Conservation (phyloP, 2,329 filamentous ascomycete genomes). For the Rutstroemia sp. region DNA sequence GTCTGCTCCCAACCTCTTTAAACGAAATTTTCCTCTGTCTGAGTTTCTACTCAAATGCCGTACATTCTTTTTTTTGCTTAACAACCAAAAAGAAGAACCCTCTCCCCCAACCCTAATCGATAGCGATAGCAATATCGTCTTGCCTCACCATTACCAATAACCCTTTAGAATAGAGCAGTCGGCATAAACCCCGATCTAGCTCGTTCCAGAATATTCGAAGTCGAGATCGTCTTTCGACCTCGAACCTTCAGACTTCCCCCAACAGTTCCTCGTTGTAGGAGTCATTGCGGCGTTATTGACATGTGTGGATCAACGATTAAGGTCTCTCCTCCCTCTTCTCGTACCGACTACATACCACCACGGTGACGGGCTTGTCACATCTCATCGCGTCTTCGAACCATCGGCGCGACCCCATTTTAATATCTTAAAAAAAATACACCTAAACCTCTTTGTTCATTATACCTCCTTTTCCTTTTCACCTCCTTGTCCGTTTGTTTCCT, state of each 20-base stretch:
- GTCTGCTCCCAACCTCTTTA: no score
- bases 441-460: no score
- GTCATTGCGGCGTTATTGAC: slow-evolving; percentile 26
- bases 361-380: slow-evolving; percentile 30
- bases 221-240: slow-evolving; percentile 22
- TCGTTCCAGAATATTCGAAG: slow-evolving; percentile 24
- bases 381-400: slow-evolving; percentile 21
- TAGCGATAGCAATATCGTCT: no score
- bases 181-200: slow-evolving; percentile 15
- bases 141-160: slow-evolving; percentile 1
- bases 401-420: neutral
- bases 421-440: no score
- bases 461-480: neutral
- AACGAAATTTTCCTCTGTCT: neutral
- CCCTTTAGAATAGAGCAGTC: neutral
- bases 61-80: no score
- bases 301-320: slow-evolving; percentile 31
- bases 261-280: slow-evolving; percentile 22
- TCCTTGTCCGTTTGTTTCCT: slow-evolving; percentile 19
- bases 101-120: neutral
- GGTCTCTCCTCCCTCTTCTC: slow-evolving; percentile 30
- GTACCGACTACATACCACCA: slow-evolving; percentile 31
- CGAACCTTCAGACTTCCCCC: slow-evolving; percentile 6
- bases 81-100: neutral
- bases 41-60: slow-evolving; percentile 1